Percentiles rank a stretch among this genome's conserved stretches.
phyloP scores from a whole-genome alignment of 257 asterid species.

The Thymus mandschuricus region DNA sequence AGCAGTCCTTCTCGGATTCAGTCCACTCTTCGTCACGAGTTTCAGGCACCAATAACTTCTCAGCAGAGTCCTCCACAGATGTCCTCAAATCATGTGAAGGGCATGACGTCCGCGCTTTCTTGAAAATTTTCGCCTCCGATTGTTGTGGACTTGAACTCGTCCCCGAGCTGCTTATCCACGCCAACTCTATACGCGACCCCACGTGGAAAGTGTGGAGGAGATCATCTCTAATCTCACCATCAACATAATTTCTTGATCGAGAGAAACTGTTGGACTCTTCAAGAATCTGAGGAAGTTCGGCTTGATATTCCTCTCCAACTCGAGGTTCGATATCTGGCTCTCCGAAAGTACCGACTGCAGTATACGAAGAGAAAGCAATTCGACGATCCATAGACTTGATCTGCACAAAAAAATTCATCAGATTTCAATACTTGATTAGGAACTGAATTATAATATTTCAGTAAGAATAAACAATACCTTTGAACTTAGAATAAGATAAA shows the following conservation, averaged over 20 bases:
- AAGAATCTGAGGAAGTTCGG: slow-evolving; percentile 50
- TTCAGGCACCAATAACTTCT: slow-evolving; percentile 49
- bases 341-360: slow-evolving; percentile 34
- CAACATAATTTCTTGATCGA: background rate
- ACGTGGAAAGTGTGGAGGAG: slow-evolving; percentile 17
- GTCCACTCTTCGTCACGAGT: slow-evolving; percentile 46
- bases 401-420: slow-evolving; percentile 27
- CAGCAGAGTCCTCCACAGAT: slow-evolving; percentile 26
- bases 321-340: slow-evolving; percentile 57
- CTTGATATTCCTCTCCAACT: slow-evolving; percentile 71
- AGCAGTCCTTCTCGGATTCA: slow-evolving; percentile 52
- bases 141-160: background rate
- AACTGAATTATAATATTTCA: too few relatives aligned
- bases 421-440: background rate
- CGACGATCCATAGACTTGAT: slow-evolving; percentile 45
- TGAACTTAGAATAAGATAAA: too few relatives aligned
- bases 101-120: background rate
- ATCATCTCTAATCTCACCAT: slow-evolving; percentile 22
- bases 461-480: too few relatives aligned
- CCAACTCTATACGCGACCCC: slow-evolving; percentile 48
- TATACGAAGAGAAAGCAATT: slow-evolving; percentile 30
- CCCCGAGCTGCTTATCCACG: slow-evolving; percentile 28
- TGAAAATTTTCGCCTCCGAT: background rate
- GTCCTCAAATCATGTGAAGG: slow-evolving; percentile 19
- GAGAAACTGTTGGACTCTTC: slow-evolving; percentile 16